These are phyloP conservation scores for Backusella mclennaniae DNA, from an alignment of 192 early-diverging fungal genomes.

Conservation along the genomic window DNA sequence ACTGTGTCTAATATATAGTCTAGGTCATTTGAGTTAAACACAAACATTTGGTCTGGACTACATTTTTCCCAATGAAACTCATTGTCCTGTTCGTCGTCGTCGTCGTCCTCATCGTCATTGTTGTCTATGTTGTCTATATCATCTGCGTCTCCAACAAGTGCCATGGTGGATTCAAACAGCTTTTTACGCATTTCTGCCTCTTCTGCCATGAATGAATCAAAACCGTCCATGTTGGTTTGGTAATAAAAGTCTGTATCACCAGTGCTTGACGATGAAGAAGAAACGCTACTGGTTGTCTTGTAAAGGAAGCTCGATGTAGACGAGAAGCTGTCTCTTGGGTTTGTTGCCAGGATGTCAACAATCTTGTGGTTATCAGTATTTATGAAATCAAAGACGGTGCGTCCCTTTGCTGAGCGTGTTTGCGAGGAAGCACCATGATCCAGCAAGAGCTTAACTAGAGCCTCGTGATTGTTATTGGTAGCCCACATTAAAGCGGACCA, in stretches of 20 bases:
- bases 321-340: conserved; percentile 35
- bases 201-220: conserved; percentile 29
- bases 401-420: conserved; percentile 68
- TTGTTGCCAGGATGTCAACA: conserved; percentile 51
- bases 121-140: conserved; percentile 2
- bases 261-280: conserved; percentile 23
- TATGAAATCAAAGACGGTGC: conserved; percentile 78
- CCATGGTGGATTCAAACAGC: conserved; percentile 26
- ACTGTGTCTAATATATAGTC: conserved; percentile 73
- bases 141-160: background rate
- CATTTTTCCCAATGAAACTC: conserved; percentile 70
- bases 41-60: conserved; percentile 92
- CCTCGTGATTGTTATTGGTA: conserved; percentile 76
- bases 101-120: conserved; percentile 10
- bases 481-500: conserved; percentile 97
- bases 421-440: conserved; percentile 72
- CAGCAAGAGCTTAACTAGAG: conserved; percentile 72
- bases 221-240: conserved; percentile 30
- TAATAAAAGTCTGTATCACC: conserved; percentile 38
- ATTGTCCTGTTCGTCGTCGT: conserved; percentile 3
- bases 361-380: conserved; percentile 58
- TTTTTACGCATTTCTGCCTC: conserved; percentile 27
- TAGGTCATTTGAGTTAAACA: conserved; percentile 73
- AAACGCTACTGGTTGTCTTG: conserved; percentile 28
- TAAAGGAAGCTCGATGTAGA: conserved; percentile 30